Evolutionary conservation across 352 stramenopile genomes (phyloP), one percentile per base, ranked within the genome.

Genomic region (Hyaloperonospora brassicae): DNA sequence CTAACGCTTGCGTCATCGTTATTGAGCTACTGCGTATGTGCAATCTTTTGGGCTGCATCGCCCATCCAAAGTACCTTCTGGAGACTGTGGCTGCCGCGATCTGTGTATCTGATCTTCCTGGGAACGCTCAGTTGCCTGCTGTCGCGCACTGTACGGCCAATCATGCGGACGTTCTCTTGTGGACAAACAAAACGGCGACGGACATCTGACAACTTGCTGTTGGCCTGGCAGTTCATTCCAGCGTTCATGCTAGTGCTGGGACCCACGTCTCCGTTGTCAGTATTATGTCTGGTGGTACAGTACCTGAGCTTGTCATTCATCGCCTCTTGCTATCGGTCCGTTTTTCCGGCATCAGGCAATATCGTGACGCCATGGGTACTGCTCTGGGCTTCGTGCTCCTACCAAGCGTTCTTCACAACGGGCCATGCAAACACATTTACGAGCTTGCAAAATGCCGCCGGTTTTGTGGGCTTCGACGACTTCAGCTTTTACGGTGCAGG

Each of bases 381-480:
- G 24, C 65, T 87, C 30, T 89, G 59, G 72, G 84, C 76, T 47
- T 82, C 64, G 14, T 62, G 70, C 38, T 76, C 62, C 31, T 83
- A 78, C 43, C 79, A 86, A 56, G 69, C 76, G 10, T 96, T 96
- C 59, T 95, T 95, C 54, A 70, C 77, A 54, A 93, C 85, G 8
- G 87, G 89, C 22, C 89, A 97, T 51, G 71, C 90, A 35, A 94
- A 87, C 61, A 86, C 80, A 43, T 96, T 97, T 68, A 89, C 84
- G 27, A 89, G 83, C 67, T 74, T 97, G 11, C 87, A 97, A 64
- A 95, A 96, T 62, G 86, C 84, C 1, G 73, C 83, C 10, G 82
- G 71, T 2, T 97, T 96, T 61, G 78, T 96, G 13, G 87, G 87
- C 12, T 89, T 95, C 40, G 83, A 95, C 64, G 64, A 73, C 22